phyloP scores from a whole-genome alignment of 805 yeast species.

The Isabelozyma gotoi region DNA sequence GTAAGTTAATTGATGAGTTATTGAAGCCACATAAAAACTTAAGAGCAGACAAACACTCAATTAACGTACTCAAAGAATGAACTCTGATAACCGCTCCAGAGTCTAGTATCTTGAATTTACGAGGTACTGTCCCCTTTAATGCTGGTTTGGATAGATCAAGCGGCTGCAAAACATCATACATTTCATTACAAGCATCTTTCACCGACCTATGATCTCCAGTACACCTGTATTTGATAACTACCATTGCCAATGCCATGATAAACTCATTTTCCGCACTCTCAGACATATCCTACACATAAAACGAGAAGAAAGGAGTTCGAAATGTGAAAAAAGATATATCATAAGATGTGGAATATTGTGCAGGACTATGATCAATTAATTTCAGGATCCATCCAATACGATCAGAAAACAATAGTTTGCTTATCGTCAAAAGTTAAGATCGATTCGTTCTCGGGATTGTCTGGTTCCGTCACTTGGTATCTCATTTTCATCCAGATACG shows the following conservation, averaged over 20 bases:
- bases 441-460: not conserved
- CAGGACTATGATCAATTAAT: not conserved
- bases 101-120: too few species aligned
- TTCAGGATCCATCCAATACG: too few species aligned
- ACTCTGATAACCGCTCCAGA: too few species aligned
- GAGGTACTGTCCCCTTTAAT: not conserved
- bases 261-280: not conserved
- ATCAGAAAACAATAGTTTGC: not conserved
- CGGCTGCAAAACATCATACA: not conserved
- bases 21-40: not conserved
- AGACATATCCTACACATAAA: not conserved
- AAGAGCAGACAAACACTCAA: not conserved
- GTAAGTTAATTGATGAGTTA: not conserved
- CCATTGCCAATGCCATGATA: not conserved
- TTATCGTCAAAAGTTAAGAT: not conserved
- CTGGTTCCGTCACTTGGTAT: not conserved
- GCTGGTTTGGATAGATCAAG: not conserved
- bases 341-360: not conserved
- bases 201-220: not conserved
- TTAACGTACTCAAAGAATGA: not conserved
- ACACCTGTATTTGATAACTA: not conserved
- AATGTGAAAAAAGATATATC: not conserved
- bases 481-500: conserved; percentile 60
- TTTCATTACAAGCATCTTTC: not conserved
- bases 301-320: too few species aligned